Percentiles rank a stretch among this genome's conserved stretches.
These are phyloP conservation scores for Heteromeles arbutifolia DNA, from an alignment of 306 rosid species.

Conservation along the genomic window DNA sequence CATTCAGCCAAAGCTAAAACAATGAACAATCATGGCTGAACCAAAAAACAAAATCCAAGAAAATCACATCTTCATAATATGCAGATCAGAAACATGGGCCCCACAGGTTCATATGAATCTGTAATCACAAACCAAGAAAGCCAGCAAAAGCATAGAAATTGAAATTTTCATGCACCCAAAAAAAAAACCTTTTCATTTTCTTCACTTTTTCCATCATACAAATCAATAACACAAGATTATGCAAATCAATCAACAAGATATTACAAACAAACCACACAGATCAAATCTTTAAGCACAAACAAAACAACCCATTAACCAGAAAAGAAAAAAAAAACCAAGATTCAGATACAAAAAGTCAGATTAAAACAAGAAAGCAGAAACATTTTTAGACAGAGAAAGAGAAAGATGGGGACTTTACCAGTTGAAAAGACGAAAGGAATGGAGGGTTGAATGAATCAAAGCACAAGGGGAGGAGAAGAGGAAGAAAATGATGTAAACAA, in stretches of 20 bases:
- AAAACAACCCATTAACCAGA: background rate
- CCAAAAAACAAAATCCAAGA: background rate
- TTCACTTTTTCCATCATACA: background rate
- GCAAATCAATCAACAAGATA: background rate
- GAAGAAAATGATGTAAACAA: background rate
- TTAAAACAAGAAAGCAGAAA: background rate
- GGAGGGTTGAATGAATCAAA: background rate
- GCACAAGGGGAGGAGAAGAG: background rate
- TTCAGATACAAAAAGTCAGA: background rate
- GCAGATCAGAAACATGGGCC: conserved; percentile 15
- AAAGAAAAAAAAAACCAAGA: background rate
- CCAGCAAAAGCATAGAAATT: background rate
- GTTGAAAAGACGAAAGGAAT: background rate
- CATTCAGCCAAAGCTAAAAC: background rate
- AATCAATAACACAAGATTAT: background rate
- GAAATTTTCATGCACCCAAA: background rate
- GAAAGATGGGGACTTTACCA: conserved; percentile 18
- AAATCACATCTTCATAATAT: background rate
- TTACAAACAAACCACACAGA: background rate
- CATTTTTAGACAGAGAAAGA: background rate
- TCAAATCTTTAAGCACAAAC: conserved; percentile 6
- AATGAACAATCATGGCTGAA: background rate
- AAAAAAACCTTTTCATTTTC: background rate
- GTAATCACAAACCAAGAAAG: background rate
- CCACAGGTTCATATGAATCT: background rate